Base-by-base conservation (phyloP, 768 basidiomycete genomes). In the Suillus hirtellus region DNA sequence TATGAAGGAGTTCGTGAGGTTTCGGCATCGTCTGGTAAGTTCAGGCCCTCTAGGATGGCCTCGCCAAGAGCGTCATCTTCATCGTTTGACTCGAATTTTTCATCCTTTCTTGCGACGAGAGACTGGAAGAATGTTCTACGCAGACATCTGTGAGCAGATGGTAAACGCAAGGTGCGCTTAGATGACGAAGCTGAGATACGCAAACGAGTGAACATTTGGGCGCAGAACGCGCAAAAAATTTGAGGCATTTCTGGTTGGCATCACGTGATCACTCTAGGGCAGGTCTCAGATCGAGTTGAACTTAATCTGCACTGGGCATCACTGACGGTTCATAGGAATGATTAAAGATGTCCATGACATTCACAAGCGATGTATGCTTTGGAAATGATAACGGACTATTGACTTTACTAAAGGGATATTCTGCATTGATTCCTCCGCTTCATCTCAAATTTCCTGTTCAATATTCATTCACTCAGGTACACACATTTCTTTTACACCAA, bases 401-500 rank as follows among this genome's bases (percentile, higher is more conserved):
- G 64, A 65, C 74, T 19, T 64, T 90, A 35, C 71, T 89, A 59
- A 79, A 79, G 31, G 77, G 74, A 60, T 90, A 86, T 69, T 82
- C 83, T 31, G 76, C 84, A 24, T 79, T 91, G 37, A 70, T 74
- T 37, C 79, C 85, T 10, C 76, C 82, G 3, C 80, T 76, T 17
- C 64, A 64, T 4, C 66, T 89, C 6, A 37, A 62, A 9, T 78
- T 84, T 64, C 86, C 88, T 1, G 55, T 65, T 0, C 56, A 78
- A 19, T 58, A 81, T 2, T 60, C 78, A 4, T 78, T 82, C 42
- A 35, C 65, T 21, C 64, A 69, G n/a, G 71, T 85, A 37, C 88
- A 92, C 65, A 67, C 77, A 4, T 88, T 88, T 68, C 70, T 92
- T 24, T 70, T 92, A 61, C 69, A 79, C 34, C 68, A 72, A 24